A percentile compares a stretch with the other conserved stretches of the same genome.
Evolutionary conservation across 2,329 filamentous ascomycete genomes (phyloP).

Genomic region (Pestalotiopsis sp.): DNA sequence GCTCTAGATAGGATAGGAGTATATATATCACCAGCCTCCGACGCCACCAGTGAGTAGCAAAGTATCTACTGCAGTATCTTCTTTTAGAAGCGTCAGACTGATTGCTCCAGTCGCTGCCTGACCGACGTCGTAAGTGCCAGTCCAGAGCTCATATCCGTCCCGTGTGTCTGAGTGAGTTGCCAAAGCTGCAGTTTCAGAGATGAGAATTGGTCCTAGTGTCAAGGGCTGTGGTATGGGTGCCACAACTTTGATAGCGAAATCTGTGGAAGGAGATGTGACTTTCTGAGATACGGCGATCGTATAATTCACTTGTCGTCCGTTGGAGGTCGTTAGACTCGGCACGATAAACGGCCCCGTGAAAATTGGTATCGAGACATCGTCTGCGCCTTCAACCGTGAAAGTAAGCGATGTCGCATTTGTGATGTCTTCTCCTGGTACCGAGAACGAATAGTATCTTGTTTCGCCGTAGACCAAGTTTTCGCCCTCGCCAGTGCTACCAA

Average conservation of each 20-base stretch:
- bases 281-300: slow-evolving; percentile 17
- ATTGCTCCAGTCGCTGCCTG: slow-evolving; percentile 19
- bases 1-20: too few species aligned
- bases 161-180: slow-evolving; percentile 8
- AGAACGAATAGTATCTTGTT: slow-evolving; percentile 21
- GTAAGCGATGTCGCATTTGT: slow-evolving; percentile 17
- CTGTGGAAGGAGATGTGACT: slow-evolving; percentile 7
- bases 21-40: slow-evolving; percentile 22
- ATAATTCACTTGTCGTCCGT: slow-evolving; percentile 13
- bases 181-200: slow-evolving; percentile 12
- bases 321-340: slow-evolving; percentile 19
- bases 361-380: slow-evolving; percentile 17
- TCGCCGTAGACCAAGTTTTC: neutral
- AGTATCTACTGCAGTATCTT: slow-evolving; percentile 18
- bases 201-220: slow-evolving; percentile 23
- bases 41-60: slow-evolving; percentile 23
- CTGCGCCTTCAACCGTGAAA: slow-evolving; percentile 11
- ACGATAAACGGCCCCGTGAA: slow-evolving; percentile 19
- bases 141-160: slow-evolving; percentile 11
- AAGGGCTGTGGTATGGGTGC: slow-evolving; percentile 22
- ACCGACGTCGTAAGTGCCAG: slow-evolving; percentile 14
- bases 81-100: slow-evolving; percentile 20
- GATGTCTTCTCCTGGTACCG: slow-evolving; percentile 15
- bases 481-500: slow-evolving; percentile 13
- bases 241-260: slow-evolving; percentile 15